Evolutionary conservation across 805 yeast genomes (phyloP), one percentile per base, ranked within the genome.

Genomic region (Teunomyces kruisii): DNA sequence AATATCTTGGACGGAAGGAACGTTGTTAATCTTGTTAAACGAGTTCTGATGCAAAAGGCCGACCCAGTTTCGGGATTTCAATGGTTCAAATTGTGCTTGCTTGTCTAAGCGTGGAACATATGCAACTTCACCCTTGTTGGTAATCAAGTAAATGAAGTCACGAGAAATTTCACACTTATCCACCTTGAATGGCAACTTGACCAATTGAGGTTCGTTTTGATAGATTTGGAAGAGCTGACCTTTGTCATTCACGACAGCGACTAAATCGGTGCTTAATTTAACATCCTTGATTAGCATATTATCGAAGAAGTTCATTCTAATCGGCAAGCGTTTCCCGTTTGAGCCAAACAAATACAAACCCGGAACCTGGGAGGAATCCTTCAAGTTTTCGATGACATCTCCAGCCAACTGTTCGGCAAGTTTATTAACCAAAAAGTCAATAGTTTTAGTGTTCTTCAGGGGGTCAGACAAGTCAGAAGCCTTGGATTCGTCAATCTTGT

Each of bases 211-310:
- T 12, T 53, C 46, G 35, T 63, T 57, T 43, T 57, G 58, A 0
- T 74, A 77, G 24, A 62, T 56, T n/a, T 82, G 81, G 87, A 91
- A 88, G 27, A 89, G 72, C 55, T 85, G 78, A 14, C 97, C 98
- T 12, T 76, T 77, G 1, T 74, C 72, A 48, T 83, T 79, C 13
- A 88, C 78, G 0, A 89, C 89, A 24, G 78, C 82, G 6, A 79
- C 67, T 10, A 64, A 62, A 43, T 59, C 64, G 4, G 72, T 73
- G 17, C 74, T 69, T 2, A 88, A 57, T 15, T 72, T 68, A 4
- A 91, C 79, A 56, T 81, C 84, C 39, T 75, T 71, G 26, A 88
- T 62, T 12, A 70, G 55, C 65, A 75, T 74, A 32, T 77, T 76
- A 57, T 89, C 88, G 54, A 92, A 89, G 51, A 73, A 76, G 1